Evolutionary conservation across 352 stramenopile species (phyloP).

Genomic region (Globisporangium recalcitrans): DNA sequence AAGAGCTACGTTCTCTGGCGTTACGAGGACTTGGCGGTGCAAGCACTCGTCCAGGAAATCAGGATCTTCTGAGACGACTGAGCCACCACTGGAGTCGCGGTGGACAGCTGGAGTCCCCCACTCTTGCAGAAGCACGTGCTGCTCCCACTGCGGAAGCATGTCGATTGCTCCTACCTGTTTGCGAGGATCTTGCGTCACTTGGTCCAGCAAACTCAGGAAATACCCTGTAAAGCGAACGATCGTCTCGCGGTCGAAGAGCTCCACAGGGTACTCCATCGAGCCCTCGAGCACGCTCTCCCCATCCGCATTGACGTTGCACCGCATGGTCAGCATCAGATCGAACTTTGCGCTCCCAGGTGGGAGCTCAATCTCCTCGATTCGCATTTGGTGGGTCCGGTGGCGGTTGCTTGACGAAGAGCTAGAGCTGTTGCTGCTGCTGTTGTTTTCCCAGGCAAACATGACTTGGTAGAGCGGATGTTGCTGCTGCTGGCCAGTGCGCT

Average conservation of each 20-base stretch:
- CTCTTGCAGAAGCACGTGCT: not conserved
- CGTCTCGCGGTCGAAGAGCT: constrained; percentile 26
- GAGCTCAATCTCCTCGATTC: constrained; percentile 24
- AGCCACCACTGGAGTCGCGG: not conserved
- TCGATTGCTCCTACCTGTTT: not conserved
- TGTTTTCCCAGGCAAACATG: constrained; percentile 53
- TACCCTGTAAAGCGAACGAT: constrained; percentile 10
- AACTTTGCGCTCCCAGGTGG: constrained; percentile 43
- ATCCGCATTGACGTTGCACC: constrained; percentile 3
- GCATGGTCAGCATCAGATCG: constrained; percentile 63
- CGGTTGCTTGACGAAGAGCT: not conserved
- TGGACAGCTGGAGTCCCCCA: not conserved
- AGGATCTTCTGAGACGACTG: not conserved
- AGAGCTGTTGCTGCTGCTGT: not conserved
- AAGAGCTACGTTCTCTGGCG: not conserved
- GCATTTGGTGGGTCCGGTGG: not conserved
- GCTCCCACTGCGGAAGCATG: not conserved
- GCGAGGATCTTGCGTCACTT: not conserved
- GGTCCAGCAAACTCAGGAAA: not conserved
- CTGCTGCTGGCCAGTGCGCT: constrained; percentile 3
- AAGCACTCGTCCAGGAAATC: not conserved
- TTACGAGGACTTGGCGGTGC: not conserved
- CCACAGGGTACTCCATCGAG: constrained; percentile 37
- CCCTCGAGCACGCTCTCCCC: constrained; percentile 31
- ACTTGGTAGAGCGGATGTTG: constrained; percentile 37